Base-by-base conservation (phyloP, 2,329 filamentous ascomycete species). In the Cladosporium velox region DNA sequence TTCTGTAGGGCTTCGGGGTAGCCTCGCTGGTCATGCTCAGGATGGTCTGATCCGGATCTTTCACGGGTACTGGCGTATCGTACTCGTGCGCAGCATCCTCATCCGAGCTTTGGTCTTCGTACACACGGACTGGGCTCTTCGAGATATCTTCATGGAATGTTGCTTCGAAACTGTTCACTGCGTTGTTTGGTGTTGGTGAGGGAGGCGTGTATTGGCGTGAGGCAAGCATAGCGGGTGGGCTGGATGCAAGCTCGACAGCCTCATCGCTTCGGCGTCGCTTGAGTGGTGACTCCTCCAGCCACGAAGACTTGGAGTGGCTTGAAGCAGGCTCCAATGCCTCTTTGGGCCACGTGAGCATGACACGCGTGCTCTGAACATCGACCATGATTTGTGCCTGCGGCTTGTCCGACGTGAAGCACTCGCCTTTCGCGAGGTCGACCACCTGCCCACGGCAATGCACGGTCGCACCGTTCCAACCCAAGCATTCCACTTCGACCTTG, bases 381-480 rank as follows among this genome's bases (percentile, higher is more conserved):
- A 99, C 82, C 88, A 99, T 96, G 77, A 99, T 93, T 74, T 96
- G 93, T 21, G 89, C 89, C 70, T 89, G 88, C 75, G 93, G 91
- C 34, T 93, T 93, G 79, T 96, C 92, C 66, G 93, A 96, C 57
- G 89, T 90, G 79, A 97, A 98, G 59, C 88, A 91, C 76, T 97
- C 93, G 21, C 91, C 92, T 81, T 97, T 97, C 70, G 84, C 85
- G 73, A 99, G 80, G 71, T 97, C 92, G 83, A 91, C 94, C 3
- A 92, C 90, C 71, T 90, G 88, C 65, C 92, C 92, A 79, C 94
- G 90, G 82, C 92, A 97, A 80, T 97, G 93, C 71, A 99, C 81
- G 81, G 92, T 96, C 70, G 95, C 84, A 18, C 95, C 95, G 78
- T 99, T 99, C 94, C 94, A 98, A 26, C 95, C 95, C 74, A 91